Percentiles rank a stretch among this genome's conserved stretches.
Conservation (phyloP, 768 basidiomycete genomes). For the Auricularia sp. region DNA sequence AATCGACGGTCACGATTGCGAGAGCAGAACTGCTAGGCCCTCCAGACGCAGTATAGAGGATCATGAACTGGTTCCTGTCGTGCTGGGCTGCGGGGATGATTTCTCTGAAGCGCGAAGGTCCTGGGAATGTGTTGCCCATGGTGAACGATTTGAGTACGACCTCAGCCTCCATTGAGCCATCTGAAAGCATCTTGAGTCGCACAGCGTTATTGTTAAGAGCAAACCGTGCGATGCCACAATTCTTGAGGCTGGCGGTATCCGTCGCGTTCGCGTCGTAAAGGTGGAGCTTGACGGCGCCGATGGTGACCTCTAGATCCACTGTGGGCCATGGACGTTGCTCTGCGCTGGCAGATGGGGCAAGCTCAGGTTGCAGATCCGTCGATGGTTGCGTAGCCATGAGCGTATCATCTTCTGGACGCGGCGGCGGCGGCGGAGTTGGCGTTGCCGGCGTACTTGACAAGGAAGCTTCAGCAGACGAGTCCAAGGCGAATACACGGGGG, state of each 20-base stretch:
- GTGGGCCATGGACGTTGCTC: conserved; percentile 44
- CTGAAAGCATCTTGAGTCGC: conserved; percentile 69
- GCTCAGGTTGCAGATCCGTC: conserved; percentile 46
- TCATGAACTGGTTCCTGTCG: conserved; percentile 84
- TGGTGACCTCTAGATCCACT: conserved; percentile 61
- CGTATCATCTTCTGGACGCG: conserved; percentile 5
- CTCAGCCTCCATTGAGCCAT: conserved; percentile 81
- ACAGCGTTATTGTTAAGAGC: conserved; percentile 71
- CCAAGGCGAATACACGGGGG: conserved; percentile 50
- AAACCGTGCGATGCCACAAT: conserved; percentile 78
- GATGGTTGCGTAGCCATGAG: conserved; percentile 19
- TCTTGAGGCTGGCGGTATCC: conserved; percentile 46
- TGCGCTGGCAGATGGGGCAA: conserved; percentile 25
- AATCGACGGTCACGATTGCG: conserved; percentile 83
- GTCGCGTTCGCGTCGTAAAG: conserved; percentile 67
- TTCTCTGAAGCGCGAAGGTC: conserved; percentile 79
- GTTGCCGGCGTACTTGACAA: conserved; percentile 10
- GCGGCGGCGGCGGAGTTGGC: conserved; percentile 11
- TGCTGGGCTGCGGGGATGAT: conserved; percentile 90
- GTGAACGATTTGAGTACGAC: conserved; percentile 84
- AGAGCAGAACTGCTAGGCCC: conserved; percentile 46
- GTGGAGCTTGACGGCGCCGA: conserved; percentile 71
- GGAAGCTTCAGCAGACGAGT: conserved; percentile 27
- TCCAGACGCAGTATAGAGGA: conserved; percentile 74
- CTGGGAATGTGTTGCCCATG: conserved; percentile 78